These are phyloP conservation scores for Boletus reticuloceps DNA, from an alignment of 768 basidiomycete species.

Conservation along the genomic window DNA sequence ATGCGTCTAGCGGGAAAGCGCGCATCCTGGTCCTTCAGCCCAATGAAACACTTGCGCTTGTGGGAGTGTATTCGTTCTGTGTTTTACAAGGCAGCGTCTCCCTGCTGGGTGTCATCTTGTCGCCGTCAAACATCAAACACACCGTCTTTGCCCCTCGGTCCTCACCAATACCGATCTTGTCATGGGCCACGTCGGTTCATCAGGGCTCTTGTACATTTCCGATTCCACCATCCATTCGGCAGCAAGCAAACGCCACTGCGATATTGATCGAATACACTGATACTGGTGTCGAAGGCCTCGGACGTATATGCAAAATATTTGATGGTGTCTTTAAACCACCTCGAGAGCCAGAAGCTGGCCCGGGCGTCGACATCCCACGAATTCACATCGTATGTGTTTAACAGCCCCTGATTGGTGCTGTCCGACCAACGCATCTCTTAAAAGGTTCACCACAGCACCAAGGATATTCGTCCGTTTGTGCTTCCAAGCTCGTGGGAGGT, in stretches of 20 bases:
- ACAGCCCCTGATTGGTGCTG: background rate
- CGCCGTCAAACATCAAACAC: conserved; percentile 40
- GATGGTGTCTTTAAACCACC: conserved; percentile 60
- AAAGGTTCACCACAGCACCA: conserved; percentile 26
- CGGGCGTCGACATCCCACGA: conserved; percentile 46
- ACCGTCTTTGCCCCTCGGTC: conserved; percentile 74
- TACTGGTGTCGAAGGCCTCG: conserved; percentile 67
- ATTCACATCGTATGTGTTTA: conserved; percentile 44
- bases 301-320: conserved; percentile 59
- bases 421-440: conserved; percentile 16
- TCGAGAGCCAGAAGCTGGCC: conserved; percentile 21
- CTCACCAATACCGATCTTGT: conserved; percentile 66
- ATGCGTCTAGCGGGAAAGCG: no score
- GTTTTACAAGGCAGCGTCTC: conserved; percentile 62
- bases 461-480: conserved; percentile 33
- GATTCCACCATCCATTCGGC: conserved; percentile 11
- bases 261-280: conserved; percentile 55
- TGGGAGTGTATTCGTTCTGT: conserved; percentile 61
- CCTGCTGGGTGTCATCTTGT: conserved; percentile 53
- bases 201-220: conserved; percentile 13
- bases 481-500: conserved; percentile 37
- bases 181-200: conserved; percentile 20
- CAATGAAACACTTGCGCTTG: conserved; percentile 58
- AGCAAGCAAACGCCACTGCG: conserved; percentile 33
- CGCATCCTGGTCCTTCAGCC: conserved; percentile 44